Evolutionary conservation across 1,284 basidiomycete species (phyloP).

Genomic region (Puccinia brachypodii): DNA sequence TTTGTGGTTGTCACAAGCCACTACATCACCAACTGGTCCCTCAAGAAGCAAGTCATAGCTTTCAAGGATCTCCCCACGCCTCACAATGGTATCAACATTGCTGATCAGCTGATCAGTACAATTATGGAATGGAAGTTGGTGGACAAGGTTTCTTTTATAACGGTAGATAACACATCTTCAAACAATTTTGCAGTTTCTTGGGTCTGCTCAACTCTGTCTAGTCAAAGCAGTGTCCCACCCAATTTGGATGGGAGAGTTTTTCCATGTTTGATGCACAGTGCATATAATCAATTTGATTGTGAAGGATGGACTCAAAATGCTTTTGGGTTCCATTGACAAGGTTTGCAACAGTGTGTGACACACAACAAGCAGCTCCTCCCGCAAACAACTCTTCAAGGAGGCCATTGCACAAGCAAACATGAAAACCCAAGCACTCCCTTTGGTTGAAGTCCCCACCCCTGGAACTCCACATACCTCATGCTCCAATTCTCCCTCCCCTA

Average conservation of each 20-base stretch:
- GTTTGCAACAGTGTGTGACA: background rate
- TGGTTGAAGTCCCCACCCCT: background rate
- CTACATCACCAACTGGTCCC: background rate
- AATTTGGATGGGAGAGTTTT: background rate
- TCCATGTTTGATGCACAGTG: background rate
- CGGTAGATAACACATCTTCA: background rate
- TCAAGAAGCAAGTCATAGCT: background rate
- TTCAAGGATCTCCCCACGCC: conserved; percentile 2
- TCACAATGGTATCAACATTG: background rate
- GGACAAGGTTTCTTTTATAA: background rate
- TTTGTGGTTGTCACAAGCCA: background rate
- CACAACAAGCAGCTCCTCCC: background rate
- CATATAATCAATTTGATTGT: background rate
- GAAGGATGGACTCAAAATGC: background rate
- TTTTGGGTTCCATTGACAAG: background rate
- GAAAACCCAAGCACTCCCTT: background rate
- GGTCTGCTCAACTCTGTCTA: background rate
- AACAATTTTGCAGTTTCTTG: background rate
- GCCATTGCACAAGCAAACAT: background rate
- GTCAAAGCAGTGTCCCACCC: background rate
- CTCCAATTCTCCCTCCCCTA: background rate
- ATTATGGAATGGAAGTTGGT: background rate
- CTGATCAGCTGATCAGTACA: conserved; percentile 5
- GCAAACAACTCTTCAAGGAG: background rate
- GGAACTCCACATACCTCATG: background rate